These are phyloP conservation scores for Botrytis aclada DNA, from an alignment of 2,329 filamentous ascomycete species.

Conservation along the genomic window DNA sequence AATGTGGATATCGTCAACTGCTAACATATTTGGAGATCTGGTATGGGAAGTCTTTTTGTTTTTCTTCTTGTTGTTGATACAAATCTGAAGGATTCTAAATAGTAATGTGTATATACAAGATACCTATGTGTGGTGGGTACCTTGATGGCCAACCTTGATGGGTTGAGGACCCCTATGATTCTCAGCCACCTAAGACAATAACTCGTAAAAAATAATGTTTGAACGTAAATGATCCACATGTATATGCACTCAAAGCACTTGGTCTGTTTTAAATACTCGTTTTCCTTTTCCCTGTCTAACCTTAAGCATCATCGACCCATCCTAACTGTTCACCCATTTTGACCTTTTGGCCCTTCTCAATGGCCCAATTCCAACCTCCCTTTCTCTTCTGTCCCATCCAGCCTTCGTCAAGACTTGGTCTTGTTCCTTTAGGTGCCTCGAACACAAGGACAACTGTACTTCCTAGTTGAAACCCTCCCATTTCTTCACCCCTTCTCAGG, in stretches of 20 bases:
- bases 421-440: constrained; percentile 72
- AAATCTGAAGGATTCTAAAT: neutral
- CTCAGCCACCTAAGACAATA: neutral
- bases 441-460: constrained; percentile 96
- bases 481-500: constrained; percentile 84
- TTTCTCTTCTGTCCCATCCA: constrained; percentile 53
- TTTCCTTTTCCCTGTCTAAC: neutral
- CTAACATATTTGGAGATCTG: constrained; percentile 7
- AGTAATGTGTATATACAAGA: constrained; percentile 4
- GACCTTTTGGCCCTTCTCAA: constrained; percentile 82
- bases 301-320: constrained; percentile 56
- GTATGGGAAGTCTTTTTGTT: neutral
- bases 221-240: neutral
- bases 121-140: neutral
- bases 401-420: constrained; percentile 57
- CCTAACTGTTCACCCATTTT: constrained; percentile 88
- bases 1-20: constrained; percentile 32
- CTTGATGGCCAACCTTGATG: constrained; percentile 21
- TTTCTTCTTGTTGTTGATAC: neutral
- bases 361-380: constrained; percentile 78
- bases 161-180: constrained; percentile 6
- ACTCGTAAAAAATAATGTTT: neutral
- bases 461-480: constrained; percentile 95
- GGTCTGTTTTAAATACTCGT: neutral
- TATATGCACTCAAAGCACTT: neutral